Base-by-base conservation (phyloP, 352 stramenopile genomes). In the Phytophthora cajani region DNA sequence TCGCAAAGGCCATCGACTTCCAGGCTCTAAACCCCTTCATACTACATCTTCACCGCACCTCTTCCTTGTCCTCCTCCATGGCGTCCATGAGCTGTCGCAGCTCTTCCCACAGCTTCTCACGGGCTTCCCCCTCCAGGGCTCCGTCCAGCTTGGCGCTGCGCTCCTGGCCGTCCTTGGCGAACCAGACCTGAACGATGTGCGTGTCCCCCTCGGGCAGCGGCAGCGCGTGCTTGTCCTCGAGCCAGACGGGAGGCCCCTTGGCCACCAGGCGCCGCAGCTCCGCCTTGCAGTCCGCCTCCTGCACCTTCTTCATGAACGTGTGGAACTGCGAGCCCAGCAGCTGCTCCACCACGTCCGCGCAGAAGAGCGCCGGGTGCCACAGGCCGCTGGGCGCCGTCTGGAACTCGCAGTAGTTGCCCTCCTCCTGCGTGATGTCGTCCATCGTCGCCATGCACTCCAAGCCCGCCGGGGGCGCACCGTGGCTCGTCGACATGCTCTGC, bases 361-460 rank as follows among this genome's bases (percentile, higher is more conserved):
- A 84, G 70, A 93, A 95, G 50, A 89, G 77, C 67, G 84, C 83
- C 16, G 94, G 81, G 63, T 97, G 83, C 95, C 95, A 98, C 67
- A 75, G 75, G 66, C 93, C 84, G 55, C 91, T 98, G 4, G 94
- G 94, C 63, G 80, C 80, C 16, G 88, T 96, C 83, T 98, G 92
- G 84, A 97, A 98, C 80, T 98, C 95, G 61, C 85, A 92, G 78
- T 95, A 97, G 78, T 94, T 95, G 14, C 82, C 78, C 2, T 91
- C 83, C 44, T 95, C 91, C 60, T 93, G 79, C 12, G 93, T 98
- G 74, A 99, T 99, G 78, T 98, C 94, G 67, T 99, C 95, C 92
- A 98, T 98, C 12, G 93, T 98, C 53, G 88, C 92, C 42, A 98
- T 80, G 76, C 95, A 99, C 72, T 95, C 90, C 79, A 98, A 90